Evolutionary conservation across 495 filamentous ascomycete species (phyloP).

Genomic region (Schizothecium vesticola): DNA sequence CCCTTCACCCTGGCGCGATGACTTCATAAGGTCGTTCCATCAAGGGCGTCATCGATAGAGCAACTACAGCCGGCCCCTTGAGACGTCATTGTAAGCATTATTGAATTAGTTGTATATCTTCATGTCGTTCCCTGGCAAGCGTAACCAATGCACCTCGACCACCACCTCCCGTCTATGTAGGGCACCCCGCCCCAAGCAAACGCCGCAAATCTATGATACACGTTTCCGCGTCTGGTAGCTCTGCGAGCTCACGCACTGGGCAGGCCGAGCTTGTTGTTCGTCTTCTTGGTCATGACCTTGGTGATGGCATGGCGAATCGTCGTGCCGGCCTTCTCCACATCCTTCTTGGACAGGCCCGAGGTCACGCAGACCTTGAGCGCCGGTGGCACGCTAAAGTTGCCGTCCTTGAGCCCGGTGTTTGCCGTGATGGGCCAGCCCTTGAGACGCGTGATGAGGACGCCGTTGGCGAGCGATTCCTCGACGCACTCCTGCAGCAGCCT

Average conservation of each 20-base stretch:
- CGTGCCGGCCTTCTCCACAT: slow-evolving; percentile 86
- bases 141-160: not conserved
- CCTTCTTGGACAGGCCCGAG: slow-evolving; percentile 80
- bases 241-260: slow-evolving; percentile 16
- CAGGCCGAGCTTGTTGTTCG: slow-evolving; percentile 34
- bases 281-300: slow-evolving; percentile 63
- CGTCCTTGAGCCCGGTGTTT: slow-evolving; percentile 51
- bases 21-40: not conserved
- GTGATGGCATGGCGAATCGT: slow-evolving; percentile 90
- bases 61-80: not conserved
- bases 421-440: slow-evolving; percentile 66
- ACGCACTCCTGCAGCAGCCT: slow-evolving; percentile 80
- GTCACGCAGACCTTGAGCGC: slow-evolving; percentile 89
- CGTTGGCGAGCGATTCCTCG: slow-evolving; percentile 83
- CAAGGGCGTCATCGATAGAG: not conserved
- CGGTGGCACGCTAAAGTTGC: slow-evolving; percentile 60
- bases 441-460: slow-evolving; percentile 78
- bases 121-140: not conserved
- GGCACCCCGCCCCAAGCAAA: not conserved
- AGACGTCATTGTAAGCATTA: not conserved
- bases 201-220: slow-evolving; percentile 8
- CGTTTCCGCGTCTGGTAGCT: not conserved
- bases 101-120: not conserved
- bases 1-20: not conserved
- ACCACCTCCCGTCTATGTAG: not conserved